A percentile compares a stretch with the other conserved stretches of the same genome.
Conservation (phyloP, 768 basidiomycete species). For the Lentinus tigrinus region DNA sequence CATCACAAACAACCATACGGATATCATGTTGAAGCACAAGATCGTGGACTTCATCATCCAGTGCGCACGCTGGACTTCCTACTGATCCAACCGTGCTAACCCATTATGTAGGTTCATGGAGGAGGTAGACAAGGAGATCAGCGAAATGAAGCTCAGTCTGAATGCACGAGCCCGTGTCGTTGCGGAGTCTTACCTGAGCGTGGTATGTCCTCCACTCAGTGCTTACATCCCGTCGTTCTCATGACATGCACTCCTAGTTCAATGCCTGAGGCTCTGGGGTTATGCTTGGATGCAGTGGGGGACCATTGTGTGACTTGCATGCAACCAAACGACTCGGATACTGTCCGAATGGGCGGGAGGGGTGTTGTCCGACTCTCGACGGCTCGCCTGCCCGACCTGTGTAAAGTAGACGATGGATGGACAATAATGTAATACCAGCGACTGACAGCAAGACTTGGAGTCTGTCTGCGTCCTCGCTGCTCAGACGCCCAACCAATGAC, state of each 20-base stretch:
- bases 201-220: slow-evolving; percentile 65
- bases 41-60: slow-evolving; percentile 99
- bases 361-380: too few species aligned
- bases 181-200: slow-evolving; percentile 91
- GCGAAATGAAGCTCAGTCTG: slow-evolving; percentile 96
- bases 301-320: neutral
- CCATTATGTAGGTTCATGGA: slow-evolving; percentile 80
- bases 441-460: too few species aligned
- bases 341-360: neutral
- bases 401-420: slow-evolving; percentile 12
- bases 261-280: neutral
- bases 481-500: neutral
- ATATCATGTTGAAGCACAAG: slow-evolving; percentile 99
- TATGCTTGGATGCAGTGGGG: neutral
- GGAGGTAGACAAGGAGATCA: slow-evolving; percentile 98
- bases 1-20: slow-evolving; percentile 94
- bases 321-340: neutral
- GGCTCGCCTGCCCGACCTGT: neutral
- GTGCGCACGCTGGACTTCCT: slow-evolving; percentile 36
- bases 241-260: neutral
- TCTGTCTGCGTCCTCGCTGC: neutral
- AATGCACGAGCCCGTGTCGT: slow-evolving; percentile 97
- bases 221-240: neutral
- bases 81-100: neutral
- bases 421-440: slow-evolving; percentile 14